phyloP scores from a whole-genome alignment of 345 rosid genomes.

The Chamaenerion angustifolium region DNA sequence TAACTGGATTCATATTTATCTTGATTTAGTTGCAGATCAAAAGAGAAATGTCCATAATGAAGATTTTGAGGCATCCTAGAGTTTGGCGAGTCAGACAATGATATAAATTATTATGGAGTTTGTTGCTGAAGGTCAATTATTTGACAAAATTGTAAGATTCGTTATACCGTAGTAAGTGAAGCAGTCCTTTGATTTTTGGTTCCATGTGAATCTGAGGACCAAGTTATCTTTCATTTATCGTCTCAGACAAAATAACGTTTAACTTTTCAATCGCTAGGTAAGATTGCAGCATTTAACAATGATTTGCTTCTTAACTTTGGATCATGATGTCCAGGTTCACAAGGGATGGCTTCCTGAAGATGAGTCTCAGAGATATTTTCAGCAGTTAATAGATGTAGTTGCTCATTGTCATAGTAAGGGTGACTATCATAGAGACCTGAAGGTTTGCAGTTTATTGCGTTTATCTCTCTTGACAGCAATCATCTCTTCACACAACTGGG shows the following conservation, averaged over 20 bases:
- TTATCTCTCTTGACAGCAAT: background rate
- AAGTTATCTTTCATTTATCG: too few relatives aligned
- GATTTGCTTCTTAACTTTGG: background rate
- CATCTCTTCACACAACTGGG: too few relatives aligned
- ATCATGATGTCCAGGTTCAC: slow-evolving; percentile 36
- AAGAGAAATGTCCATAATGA: too few relatives aligned
- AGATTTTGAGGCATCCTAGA: slow-evolving; percentile 21
- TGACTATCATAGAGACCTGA: slow-evolving; percentile 86
- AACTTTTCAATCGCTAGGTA: background rate
- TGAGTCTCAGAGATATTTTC: slow-evolving; percentile 67
- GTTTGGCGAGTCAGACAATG: slow-evolving; percentile 63
- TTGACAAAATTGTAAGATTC: slow-evolving; percentile 62
- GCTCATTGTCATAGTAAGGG: slow-evolving; percentile 81
- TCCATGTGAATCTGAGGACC: too few relatives aligned
- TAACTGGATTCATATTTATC: too few relatives aligned
- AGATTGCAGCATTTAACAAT: background rate
- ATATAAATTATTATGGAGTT: slow-evolving; percentile 82
- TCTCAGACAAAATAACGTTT: too few relatives aligned
- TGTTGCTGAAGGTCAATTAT: slow-evolving; percentile 80
- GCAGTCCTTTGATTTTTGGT: too few relatives aligned
- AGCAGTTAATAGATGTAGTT: slow-evolving; percentile 87
- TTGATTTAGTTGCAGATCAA: too few relatives aligned
- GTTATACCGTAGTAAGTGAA: background rate
- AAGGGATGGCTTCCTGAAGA: slow-evolving; percentile 55
- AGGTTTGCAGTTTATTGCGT: slow-evolving; percentile 25